Percentiles rank a stretch among this genome's conserved stretches.
phyloP scores from a whole-genome alignment of 768 basidiomycete genomes.

The Nevesoporus exiguus region DNA sequence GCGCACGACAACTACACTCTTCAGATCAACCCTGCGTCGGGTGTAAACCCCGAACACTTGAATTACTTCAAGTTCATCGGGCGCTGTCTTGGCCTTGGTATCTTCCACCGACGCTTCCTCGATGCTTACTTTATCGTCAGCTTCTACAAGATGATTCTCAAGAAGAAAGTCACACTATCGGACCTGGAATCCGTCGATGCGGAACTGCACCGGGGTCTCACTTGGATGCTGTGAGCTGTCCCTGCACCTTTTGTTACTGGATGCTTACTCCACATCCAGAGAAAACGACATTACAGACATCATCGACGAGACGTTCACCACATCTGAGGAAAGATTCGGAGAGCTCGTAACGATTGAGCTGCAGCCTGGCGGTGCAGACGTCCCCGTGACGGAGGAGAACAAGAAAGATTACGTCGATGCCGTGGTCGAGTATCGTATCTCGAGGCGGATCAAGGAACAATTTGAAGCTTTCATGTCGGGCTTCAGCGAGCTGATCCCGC shows the following conservation, averaged over 20 bases:
- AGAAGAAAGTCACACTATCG: slow-evolving; percentile 92
- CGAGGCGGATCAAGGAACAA: slow-evolving; percentile 95
- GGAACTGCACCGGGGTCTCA: slow-evolving; percentile 90
- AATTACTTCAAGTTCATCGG: slow-evolving; percentile 99
- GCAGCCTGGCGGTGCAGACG: slow-evolving; percentile 80
- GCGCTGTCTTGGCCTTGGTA: slow-evolving; percentile 89
- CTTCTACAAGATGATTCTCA: slow-evolving; percentile 99
- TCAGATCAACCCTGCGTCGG: slow-evolving; percentile 97
- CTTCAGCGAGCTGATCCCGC: slow-evolving; percentile 98
- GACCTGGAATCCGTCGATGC: slow-evolving; percentile 97
- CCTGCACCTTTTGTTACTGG: background rate
- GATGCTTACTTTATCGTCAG: slow-evolving; percentile 99
- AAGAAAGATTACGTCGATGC: slow-evolving; percentile 97
- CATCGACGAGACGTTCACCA: slow-evolving; percentile 97
- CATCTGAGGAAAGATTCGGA: slow-evolving; percentile 95
- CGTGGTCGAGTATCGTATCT: slow-evolving; percentile 96
- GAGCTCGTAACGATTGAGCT: slow-evolving; percentile 97
- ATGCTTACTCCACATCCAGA: slow-evolving; percentile 38
- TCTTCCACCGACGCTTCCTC: slow-evolving; percentile 98
- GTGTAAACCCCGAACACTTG: slow-evolving; percentile 97
- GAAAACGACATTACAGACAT: slow-evolving; percentile 98
- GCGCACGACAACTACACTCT: slow-evolving; percentile 99
- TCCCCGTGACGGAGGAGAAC: slow-evolving; percentile 93
- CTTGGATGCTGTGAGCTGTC: slow-evolving; percentile 92
- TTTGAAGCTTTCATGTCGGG: slow-evolving; percentile 99